Evolutionary conservation across 495 filamentous ascomycete species (phyloP).

Genomic region (Podospora sp.): DNA sequence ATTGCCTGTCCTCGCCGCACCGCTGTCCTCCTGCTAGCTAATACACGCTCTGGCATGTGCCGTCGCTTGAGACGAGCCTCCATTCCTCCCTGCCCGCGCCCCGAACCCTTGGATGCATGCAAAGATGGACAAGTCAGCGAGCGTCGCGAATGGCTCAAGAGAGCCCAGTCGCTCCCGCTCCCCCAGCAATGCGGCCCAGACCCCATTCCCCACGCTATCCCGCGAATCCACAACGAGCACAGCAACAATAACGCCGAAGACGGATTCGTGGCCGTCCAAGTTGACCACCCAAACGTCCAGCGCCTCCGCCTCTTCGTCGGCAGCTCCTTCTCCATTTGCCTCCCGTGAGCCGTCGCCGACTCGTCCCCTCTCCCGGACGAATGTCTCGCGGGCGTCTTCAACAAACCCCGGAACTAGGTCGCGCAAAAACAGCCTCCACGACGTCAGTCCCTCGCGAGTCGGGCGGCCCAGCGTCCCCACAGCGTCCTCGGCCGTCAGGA

Average conservation of each 20-base stretch:
- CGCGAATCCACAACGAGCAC: conserved; percentile 43
- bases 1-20: conserved; percentile 26
- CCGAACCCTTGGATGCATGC: conserved; percentile 24
- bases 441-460: conserved; percentile 66
- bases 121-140: conserved; percentile 42
- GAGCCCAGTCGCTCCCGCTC: conserved; percentile 22
- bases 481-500: conserved; percentile 60
- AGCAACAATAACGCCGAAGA: conserved; percentile 50
- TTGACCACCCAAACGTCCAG: conserved; percentile 32
- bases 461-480: conserved; percentile 56
- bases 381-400: conserved; percentile 35
- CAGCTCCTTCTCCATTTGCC: conserved; percentile 48
- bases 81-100: conserved; percentile 22
- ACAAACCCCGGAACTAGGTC: conserved; percentile 52
- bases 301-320: conserved; percentile 52
- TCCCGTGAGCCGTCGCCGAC: conserved; percentile 57
- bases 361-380: conserved; percentile 37
- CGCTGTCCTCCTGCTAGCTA: conserved; percentile 28
- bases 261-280: conserved; percentile 37
- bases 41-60: conserved; percentile 38
- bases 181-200: conserved; percentile 14
- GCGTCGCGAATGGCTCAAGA: conserved; percentile 27
- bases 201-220: conserved; percentile 31
- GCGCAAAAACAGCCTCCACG: conserved; percentile 68
- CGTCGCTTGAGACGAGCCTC: conserved; percentile 22